Evolutionary conservation across 192 early-diverging fungal species (phyloP).

Genomic region (Entomortierella beljakovae): DNA sequence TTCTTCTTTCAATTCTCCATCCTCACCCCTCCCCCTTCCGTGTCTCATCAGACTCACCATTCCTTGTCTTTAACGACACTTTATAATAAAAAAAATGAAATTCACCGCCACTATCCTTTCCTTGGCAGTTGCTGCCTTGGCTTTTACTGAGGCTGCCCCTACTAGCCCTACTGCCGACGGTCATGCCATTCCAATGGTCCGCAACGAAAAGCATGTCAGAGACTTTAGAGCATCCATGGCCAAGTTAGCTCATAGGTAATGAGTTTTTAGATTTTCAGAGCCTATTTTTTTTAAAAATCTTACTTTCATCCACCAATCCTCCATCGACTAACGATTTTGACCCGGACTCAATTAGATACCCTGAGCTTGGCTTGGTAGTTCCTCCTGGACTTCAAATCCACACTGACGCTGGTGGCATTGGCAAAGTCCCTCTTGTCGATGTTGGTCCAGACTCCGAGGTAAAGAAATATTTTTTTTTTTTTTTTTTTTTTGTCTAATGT

Average conservation of each 20-base stretch:
- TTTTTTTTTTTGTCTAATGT: background rate
- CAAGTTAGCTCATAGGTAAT: conserved; percentile 12
- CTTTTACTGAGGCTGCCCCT: conserved; percentile 4
- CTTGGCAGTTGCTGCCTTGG: conserved; percentile 10
- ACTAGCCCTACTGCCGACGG: background rate
- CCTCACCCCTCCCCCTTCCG: background rate
- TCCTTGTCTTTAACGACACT: background rate
- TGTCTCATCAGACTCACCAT: background rate
- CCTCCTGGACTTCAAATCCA: background rate
- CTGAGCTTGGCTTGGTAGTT: background rate
- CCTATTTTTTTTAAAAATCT: too few species aligned
- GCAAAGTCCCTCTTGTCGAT: conserved; percentile 36
- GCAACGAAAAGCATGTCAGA: conserved; percentile 4
- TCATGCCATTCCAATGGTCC: conserved; percentile 1
- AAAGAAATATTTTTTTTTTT: background rate
- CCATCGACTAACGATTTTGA: background rate
- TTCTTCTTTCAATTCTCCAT: background rate
- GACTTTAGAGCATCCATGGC: conserved; percentile 10
- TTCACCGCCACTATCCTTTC: conserved; percentile 9
- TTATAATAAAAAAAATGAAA: conserved; percentile 6
- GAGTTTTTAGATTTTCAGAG: too few species aligned
- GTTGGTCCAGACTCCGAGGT: conserved; percentile 55
- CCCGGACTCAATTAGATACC: conserved; percentile 4
- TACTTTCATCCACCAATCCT: background rate
- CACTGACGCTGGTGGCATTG: background rate